Conservation (phyloP, 1,284 basidiomycete species). For the Mycena citricolor region DNA sequence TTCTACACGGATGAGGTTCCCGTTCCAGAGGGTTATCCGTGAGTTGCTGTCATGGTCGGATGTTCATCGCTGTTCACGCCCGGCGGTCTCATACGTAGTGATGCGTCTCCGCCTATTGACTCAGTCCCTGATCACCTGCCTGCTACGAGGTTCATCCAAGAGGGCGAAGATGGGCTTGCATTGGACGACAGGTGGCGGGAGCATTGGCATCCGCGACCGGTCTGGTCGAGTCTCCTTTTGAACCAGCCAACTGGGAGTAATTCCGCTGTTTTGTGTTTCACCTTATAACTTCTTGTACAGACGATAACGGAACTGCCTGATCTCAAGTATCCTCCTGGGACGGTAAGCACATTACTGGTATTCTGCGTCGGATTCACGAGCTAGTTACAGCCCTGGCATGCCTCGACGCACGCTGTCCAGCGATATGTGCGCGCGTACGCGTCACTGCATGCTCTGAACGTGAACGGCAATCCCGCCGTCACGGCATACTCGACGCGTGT, state of each 20-base stretch:
- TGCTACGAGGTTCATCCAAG: conserved; percentile 18
- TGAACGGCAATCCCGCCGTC: conserved; percentile 23
- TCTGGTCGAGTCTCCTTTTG: conserved; percentile 23
- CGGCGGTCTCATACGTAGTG: too few relatives aligned
- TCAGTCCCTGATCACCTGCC: conserved; percentile 15
- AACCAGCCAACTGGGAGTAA: conserved; percentile 23
- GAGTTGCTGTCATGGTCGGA: too few relatives aligned
- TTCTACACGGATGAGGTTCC: conserved; percentile 26
- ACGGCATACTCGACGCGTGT: conserved; percentile 28
- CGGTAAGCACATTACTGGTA: conserved; percentile 1
- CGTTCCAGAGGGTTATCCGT: conserved; percentile 27
- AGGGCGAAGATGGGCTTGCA: conserved; percentile 21
- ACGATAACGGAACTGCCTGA: conserved; percentile 21
- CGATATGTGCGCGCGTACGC: conserved; percentile 28
- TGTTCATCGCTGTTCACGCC: too few relatives aligned
- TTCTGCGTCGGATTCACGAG: neutral
- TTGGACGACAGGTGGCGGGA: conserved; percentile 24
- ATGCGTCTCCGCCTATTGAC: too few relatives aligned
- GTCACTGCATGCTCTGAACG: conserved; percentile 25
- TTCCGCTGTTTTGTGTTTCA: too few relatives aligned
- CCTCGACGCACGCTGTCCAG: conserved; percentile 21
- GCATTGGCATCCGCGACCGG: conserved; percentile 25
- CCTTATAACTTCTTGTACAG: too few relatives aligned
- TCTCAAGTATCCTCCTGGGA: conserved; percentile 16
- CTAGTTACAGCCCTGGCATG: conserved; percentile 22